Evolutionary conservation across 2,329 filamentous ascomycete genomes (phyloP).

Genomic region (Mollisiaceae sp.): DNA sequence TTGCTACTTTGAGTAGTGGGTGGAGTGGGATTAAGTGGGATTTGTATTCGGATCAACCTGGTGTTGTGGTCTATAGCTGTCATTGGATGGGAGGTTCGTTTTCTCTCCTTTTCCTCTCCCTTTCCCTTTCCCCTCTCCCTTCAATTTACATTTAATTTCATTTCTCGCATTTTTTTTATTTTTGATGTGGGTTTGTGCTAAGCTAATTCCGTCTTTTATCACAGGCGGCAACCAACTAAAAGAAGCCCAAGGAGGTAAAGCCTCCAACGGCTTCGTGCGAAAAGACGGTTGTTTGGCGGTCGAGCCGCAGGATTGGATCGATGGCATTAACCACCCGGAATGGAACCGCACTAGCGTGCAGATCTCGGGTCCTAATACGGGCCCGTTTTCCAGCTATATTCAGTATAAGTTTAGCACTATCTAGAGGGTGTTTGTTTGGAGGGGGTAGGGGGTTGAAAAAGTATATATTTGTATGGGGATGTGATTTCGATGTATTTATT

Average conservation of each 20-base stretch:
- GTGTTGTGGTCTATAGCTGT: constrained; percentile 85
- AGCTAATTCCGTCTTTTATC: background rate
- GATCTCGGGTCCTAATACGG: constrained; percentile 54
- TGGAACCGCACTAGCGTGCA: constrained; percentile 73
- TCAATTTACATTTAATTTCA: too few species aligned
- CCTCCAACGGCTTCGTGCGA: constrained; percentile 51
- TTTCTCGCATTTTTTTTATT: too few species aligned
- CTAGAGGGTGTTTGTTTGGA: too few species aligned
- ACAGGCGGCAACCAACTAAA: constrained; percentile 54
- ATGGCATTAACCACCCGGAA: constrained; percentile 87
- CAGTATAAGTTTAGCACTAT: constrained; percentile 28
- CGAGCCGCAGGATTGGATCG: constrained; percentile 92
- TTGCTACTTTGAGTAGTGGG: constrained; percentile 69
- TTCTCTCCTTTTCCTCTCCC: background rate
- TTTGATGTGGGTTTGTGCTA: background rate
- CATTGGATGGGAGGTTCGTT: constrained; percentile 55
- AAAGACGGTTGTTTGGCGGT: constrained; percentile 86
- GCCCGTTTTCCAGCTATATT: constrained; percentile 26
- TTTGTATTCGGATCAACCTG: constrained; percentile 82
- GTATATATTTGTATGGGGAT: too few species aligned
- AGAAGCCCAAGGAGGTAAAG: constrained; percentile 60
- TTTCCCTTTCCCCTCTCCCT: too few species aligned
- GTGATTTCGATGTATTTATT: too few species aligned
- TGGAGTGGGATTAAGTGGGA: constrained; percentile 85
- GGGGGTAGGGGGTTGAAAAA: too few species aligned